phyloP scores from a whole-genome alignment of 805 yeast species.

The Metschnikowia lachancei region DNA sequence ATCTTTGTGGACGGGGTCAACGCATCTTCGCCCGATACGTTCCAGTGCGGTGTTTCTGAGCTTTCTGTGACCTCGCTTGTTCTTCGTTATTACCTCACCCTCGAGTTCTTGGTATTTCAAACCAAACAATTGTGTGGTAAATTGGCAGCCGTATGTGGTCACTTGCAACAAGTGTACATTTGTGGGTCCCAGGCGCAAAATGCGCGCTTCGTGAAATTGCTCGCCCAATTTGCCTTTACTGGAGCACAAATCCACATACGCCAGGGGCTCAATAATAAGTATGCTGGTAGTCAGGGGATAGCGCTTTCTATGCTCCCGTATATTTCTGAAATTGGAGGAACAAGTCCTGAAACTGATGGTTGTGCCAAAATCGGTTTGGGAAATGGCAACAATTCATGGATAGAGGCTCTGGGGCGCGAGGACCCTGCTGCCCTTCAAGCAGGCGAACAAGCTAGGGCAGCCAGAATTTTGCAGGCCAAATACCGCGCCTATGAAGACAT shows the following conservation, averaged over 20 bases:
- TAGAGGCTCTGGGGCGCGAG: not conserved
- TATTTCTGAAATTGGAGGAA: not conserved
- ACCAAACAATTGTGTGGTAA: conserved; percentile 35
- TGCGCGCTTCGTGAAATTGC: conserved; percentile 12
- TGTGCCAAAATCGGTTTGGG: not conserved
- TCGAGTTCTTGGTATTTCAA: conserved; percentile 55
- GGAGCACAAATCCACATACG: conserved; percentile 1
- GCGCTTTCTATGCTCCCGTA: conserved; percentile 7
- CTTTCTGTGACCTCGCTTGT: conserved; percentile 33
- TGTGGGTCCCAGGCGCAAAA: conserved; percentile 58
- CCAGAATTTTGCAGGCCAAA: conserved; percentile 6
- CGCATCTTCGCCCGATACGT: conserved; percentile 10
- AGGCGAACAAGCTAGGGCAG: not conserved
- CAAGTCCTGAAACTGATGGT: not conserved
- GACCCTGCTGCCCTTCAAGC: not conserved
- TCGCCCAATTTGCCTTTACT: conserved; percentile 10
- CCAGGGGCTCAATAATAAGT: conserved; percentile 3
- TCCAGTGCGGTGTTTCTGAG: conserved; percentile 18
- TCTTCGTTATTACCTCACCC: conserved; percentile 42
- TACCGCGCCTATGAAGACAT: conserved; percentile 9
- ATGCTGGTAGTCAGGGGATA: conserved; percentile 12
- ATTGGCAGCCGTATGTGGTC: conserved; percentile 24
- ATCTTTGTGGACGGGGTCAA: conserved; percentile 46
- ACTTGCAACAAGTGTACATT: conserved; percentile 35
- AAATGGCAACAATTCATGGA: not conserved